Conservation (phyloP, 495 filamentous ascomycete species). For the Aspergillus affinis region DNA sequence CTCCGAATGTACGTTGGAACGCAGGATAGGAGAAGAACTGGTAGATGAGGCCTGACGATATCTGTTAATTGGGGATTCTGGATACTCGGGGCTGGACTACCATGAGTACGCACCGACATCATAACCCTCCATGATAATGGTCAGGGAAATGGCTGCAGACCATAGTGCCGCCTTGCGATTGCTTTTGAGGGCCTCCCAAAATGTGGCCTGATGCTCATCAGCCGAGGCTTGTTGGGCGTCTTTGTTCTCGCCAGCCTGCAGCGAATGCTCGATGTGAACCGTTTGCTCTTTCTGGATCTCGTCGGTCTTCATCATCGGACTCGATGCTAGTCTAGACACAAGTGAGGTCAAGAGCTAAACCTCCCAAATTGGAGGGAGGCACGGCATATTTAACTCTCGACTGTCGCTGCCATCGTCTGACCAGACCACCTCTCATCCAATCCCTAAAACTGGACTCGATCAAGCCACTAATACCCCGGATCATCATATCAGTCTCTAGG, state of each 20-base stretch:
- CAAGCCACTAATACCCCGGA: not conserved
- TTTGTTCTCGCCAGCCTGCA: conserved; percentile 13
- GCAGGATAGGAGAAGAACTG: conserved; percentile 40
- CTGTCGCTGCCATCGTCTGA: not conserved
- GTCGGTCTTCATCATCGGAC: conserved; percentile 6
- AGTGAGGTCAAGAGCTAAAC: not conserved
- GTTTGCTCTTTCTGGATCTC: conserved; percentile 3
- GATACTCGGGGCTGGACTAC: not conserved
- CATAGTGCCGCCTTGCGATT: conserved; percentile 52
- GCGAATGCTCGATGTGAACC: conserved; percentile 13
- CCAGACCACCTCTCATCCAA: no score
- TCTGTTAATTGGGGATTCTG: not conserved
- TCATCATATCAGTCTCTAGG: not conserved
- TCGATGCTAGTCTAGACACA: not conserved
- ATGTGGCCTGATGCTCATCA: conserved; percentile 32
- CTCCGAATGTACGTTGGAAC: conserved; percentile 41
- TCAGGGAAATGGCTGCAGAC: conserved; percentile 44
- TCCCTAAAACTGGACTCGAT: not conserved
- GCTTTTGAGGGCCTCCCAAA: conserved; percentile 34
- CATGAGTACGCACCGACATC: conserved; percentile 31
- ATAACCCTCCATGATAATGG: conserved; percentile 55
- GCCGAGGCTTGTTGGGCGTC: conserved; percentile 36
- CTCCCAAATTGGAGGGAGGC: not conserved
- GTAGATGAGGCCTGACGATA: conserved; percentile 31
- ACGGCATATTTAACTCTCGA: not conserved